phyloP scores from a whole-genome alignment of 768 basidiomycete genomes.

The Botryobasidium botryosum region DNA sequence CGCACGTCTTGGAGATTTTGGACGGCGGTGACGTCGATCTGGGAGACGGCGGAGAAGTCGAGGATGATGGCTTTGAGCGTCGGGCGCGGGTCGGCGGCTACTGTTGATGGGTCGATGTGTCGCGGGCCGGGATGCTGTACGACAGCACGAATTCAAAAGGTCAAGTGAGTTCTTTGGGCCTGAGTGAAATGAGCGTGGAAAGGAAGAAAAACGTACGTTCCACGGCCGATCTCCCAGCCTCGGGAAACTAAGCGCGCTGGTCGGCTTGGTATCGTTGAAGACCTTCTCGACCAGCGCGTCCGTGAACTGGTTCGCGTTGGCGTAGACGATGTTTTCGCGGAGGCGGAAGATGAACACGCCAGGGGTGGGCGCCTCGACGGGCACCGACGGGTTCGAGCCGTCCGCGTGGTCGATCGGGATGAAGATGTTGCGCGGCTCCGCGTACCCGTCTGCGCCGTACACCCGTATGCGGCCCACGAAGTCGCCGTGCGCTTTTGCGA shows the following conservation, averaged over 20 bases:
- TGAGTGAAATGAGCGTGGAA: neutral
- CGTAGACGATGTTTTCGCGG: constrained; percentile 80
- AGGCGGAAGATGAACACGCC: constrained; percentile 85
- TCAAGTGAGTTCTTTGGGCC: neutral
- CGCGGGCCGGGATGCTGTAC: constrained; percentile 43
- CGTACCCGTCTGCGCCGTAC: constrained; percentile 22
- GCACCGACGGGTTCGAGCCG: constrained; percentile 39
- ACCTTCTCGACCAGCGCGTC: constrained; percentile 65
- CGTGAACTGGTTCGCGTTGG: constrained; percentile 56
- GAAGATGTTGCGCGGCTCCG: constrained; percentile 55
- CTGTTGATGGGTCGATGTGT: constrained; percentile 15
- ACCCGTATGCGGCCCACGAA: constrained; percentile 81
- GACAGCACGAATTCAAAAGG: neutral
- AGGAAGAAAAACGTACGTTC: constrained; percentile 42
- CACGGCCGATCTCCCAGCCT: constrained; percentile 64
- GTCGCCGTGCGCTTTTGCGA: constrained; percentile 74
- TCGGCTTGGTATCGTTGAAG: constrained; percentile 57
- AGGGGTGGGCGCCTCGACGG: constrained; percentile 60
- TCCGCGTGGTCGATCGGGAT: constrained; percentile 44
- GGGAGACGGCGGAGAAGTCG: constrained; percentile 74
- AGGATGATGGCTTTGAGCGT: constrained; percentile 69
- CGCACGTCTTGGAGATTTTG: constrained; percentile 86
- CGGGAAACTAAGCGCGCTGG: constrained; percentile 50
- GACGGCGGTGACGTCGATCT: constrained; percentile 82
- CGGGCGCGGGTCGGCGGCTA: constrained; percentile 9